Base-by-base conservation (phyloP, 495 filamentous ascomycete genomes). In the Hypoxylon fragiforme region DNA sequence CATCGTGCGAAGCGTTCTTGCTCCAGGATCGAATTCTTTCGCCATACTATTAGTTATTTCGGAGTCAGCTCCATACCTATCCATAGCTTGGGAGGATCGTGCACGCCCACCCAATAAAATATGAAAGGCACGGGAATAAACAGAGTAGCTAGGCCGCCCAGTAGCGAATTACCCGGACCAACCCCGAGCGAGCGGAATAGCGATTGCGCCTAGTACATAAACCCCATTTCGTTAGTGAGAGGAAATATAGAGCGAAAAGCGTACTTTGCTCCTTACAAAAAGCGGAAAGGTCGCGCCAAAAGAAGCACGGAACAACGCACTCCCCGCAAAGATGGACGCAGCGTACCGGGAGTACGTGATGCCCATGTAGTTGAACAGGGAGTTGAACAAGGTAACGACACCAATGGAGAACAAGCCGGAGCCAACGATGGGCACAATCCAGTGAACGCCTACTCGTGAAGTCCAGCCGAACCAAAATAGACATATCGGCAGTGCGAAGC, bases 301-400 rank as follows among this genome's bases (percentile, higher is more conserved):
- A 3, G 64, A 54, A 1, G 69, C 63, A 3, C 78, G 62, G 20
- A 79, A 67, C 0, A 83, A 59, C 18, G 72, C 69, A 32, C 73
- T 78, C 0, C 73, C 78, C 1, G 78, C 79, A 44, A 75, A 69
- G 2, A 79, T 70, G 0, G 72, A 75, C 3, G 77, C 78, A 0
- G 69, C 72, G 42, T 74, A 72, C 4, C 48, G 19, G 2, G 71
- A 61, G 44, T 79, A 80, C 14, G 68, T 34, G 14, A 68, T 64
- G 0, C 31, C 31, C 3, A 34, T 7, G 12, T 34, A 34, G 6
- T 7, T 34, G 12, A 7, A 34, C 31, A 71, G 69, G 7, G 67
- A 62, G 32, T 84, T 79, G 66, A 85, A 85, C n/a, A 86, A 72
- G 3, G 81, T 57, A 57, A 81, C 56, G 1, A 81, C 70, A 0